Evolutionary conservation across 208 protist species (phyloP).

Genomic region (Crithidia expoeki): DNA sequence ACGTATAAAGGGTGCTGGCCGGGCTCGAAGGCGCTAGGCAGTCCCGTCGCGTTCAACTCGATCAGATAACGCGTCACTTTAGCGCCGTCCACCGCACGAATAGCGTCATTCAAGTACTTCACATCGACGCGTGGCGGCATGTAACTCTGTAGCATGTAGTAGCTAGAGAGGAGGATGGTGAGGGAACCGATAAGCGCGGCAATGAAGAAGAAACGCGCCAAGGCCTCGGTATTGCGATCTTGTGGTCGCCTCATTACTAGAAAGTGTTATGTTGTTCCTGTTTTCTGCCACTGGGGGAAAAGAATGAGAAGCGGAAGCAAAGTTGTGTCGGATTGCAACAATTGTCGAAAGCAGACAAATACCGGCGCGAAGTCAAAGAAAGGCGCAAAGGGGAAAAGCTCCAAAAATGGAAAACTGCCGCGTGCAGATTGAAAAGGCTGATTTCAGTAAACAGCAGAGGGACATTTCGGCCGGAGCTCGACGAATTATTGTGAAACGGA

Average conservation of each 20-base stretch:
- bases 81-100: constrained; percentile 22
- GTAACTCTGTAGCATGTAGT: constrained; percentile 12
- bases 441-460: no score
- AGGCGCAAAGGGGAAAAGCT: background rate
- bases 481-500: no score
- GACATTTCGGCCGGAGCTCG: no score
- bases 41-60: background rate
- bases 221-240: background rate
- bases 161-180: constrained; percentile 13
- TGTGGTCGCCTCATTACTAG: constrained; percentile 4
- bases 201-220: constrained; percentile 21
- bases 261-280: no score
- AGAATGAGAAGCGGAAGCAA: no score
- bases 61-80: constrained; percentile 7
- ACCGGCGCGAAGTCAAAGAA: no score
- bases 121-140: background rate
- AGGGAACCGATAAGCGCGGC: constrained; percentile 20
- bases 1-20: constrained; percentile 30
- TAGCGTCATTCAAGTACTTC: constrained; percentile 24
- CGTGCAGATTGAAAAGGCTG: background rate
- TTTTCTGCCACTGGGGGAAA: no score
- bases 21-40: background rate
- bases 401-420: background rate
- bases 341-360: no score
- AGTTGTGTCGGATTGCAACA: no score